Evolutionary conservation across 768 basidiomycete species (phyloP), one percentile per base, ranked within the genome.

Genomic region (Cantharellus cinnabarinus): DNA sequence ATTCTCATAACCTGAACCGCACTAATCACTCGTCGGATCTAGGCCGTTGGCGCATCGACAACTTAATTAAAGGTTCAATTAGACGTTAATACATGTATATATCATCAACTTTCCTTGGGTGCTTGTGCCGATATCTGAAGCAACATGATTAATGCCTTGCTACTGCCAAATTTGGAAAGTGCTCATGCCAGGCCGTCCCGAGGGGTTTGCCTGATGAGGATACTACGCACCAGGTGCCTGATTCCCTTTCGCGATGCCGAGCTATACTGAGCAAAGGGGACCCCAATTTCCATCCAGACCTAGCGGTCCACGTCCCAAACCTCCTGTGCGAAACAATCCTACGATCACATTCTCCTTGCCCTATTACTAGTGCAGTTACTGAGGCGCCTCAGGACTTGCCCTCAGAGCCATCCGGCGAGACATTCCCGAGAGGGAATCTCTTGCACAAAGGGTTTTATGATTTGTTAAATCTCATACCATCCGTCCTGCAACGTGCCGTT

Each of bases 391-490:
- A 48, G 1, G 10, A 10, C 29, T 29, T 48, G 44, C 10, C 52
- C 3, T 54, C 52, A 10, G 52, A 37, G 10, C 10, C 35, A 10
- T 37, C 52, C 38, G 7, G 35, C 10, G 48, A 37, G 40, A 73
- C 76, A 60, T 70, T 83, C 63, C 79, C 79, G 58, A 77, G 75
- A 10, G 85, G 83, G 37, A 85, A 85, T 4, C 71, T 89, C 57
- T 72, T 89, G 42, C 87, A 90, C 76, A 83, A 86, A 63, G 89
- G 86, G n/a, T 89, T 89, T 74, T 89, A 87, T 70, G 85, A 88
- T 73, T 76, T 89, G 39, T 74, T 88, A 42, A 75, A 85, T 35
- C 77, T 87, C 73, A 84, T 86, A 63, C 82, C 82, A 48, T 10
- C 74, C 7, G 60, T 61, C 39, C 58, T 50, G 15, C 51, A 62